phyloP scores from a whole-genome alignment of 2,329 filamentous ascomycete genomes.

The Dothideomycetidae sp. region DNA sequence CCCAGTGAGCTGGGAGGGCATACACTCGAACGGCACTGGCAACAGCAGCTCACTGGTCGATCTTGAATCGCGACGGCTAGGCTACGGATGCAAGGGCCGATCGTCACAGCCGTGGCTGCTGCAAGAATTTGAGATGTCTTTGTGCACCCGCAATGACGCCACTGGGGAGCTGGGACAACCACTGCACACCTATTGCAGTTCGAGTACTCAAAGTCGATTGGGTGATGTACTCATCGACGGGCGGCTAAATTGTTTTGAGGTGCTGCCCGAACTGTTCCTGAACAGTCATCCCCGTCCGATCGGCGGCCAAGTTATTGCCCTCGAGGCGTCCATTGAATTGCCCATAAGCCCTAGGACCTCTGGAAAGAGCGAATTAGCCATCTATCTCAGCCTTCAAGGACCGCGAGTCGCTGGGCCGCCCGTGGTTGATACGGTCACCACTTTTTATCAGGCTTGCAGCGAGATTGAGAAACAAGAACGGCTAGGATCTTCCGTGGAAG shows the following conservation, averaged over 20 bases:
- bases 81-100: slow-evolving; percentile 17
- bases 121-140: slow-evolving; percentile 20
- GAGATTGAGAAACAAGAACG: slow-evolving; percentile 12
- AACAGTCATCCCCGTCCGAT: slow-evolving; percentile 4
- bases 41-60: slow-evolving; percentile 22
- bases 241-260: background rate
- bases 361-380: slow-evolving; percentile 3
- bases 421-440: slow-evolving; percentile 16
- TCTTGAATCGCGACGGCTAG: slow-evolving; percentile 21
- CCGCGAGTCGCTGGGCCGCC: background rate
- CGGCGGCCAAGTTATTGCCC: slow-evolving; percentile 1
- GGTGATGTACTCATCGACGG: slow-evolving; percentile 3
- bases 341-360: slow-evolving; percentile 1
- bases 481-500: background rate
- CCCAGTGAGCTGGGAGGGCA: slow-evolving; percentile 4
- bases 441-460: slow-evolving; percentile 17
- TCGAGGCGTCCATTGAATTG: slow-evolving; percentile 7
- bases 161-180: background rate
- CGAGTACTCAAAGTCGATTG: background rate
- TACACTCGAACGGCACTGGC: slow-evolving; percentile 15
- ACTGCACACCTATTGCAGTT: slow-evolving; percentile 4
- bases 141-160: background rate
- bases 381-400: slow-evolving; percentile 4
- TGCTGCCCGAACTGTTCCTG: slow-evolving; percentile 8
- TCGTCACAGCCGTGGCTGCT: slow-evolving; percentile 17